A percentile compares a stretch with the other conserved stretches of the same genome.
Conservation (phyloP, 257 asterid genomes). For the Petrea volubilis region DNA sequence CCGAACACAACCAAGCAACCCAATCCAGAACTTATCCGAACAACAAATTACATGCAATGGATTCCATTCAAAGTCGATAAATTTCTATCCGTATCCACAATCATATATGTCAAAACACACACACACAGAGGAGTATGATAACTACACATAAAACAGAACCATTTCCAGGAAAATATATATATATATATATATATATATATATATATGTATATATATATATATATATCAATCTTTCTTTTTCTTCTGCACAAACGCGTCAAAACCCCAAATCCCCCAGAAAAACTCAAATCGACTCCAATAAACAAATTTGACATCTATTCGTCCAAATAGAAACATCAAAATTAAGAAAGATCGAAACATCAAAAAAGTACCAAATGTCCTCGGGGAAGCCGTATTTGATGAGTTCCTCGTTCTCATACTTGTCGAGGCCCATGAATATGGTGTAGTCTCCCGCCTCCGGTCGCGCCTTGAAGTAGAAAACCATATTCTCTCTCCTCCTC, state of each 20-base stretch:
- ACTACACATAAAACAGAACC: background rate
- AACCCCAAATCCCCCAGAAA: background rate
- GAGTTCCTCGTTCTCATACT: slow-evolving; percentile 94
- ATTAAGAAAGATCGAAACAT: background rate
- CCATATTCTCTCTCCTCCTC: slow-evolving; percentile 48
- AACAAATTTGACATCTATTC: background rate
- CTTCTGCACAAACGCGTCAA: slow-evolving; percentile 16
- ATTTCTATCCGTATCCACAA: background rate
- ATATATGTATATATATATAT: too few relatives aligned
- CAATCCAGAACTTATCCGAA: background rate
- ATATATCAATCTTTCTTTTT: background rate
- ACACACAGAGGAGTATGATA: background rate
- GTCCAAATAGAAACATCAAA: background rate
- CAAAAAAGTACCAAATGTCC: slow-evolving; percentile 71
- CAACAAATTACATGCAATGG: background rate
- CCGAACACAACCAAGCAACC: background rate
- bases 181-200: too few relatives aligned
- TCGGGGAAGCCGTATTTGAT: slow-evolving; percentile 89
- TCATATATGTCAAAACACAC: too few relatives aligned
- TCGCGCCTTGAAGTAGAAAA: slow-evolving; percentile 90
- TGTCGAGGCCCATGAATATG: slow-evolving; percentile 93
- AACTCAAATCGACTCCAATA: slow-evolving; percentile 3
- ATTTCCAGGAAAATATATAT: background rate
- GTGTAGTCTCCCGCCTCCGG: slow-evolving; percentile 91
- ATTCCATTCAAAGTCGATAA: background rate